A percentile compares a stretch with the other conserved stretches of the same genome.
phyloP scores from a whole-genome alignment of 306 rosid species.

The Lathyrus aphaca region DNA sequence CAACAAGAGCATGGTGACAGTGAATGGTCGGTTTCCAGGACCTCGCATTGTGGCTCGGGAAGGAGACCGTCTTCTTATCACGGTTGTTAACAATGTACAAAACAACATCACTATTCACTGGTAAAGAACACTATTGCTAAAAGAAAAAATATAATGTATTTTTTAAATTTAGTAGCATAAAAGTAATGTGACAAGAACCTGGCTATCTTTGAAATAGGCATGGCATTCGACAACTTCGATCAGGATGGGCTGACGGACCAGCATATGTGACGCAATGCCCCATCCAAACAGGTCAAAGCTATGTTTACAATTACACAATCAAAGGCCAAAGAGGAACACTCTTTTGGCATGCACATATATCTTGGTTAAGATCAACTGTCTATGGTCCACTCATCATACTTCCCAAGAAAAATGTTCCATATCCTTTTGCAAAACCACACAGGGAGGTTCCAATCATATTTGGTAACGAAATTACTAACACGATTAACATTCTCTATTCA shows the following conservation, averaged over 20 bases:
- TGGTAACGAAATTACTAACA: conserved; percentile 31
- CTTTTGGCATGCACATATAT: conserved; percentile 51
- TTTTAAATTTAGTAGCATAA: not conserved
- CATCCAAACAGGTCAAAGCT: conserved; percentile 53
- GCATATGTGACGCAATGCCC: conserved; percentile 50
- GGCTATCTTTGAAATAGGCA: conserved; percentile 53
- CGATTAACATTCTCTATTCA: not conserved
- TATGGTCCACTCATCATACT: conserved; percentile 69
- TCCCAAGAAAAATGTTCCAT: conserved; percentile 56
- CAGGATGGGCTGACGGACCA: conserved; percentile 58
- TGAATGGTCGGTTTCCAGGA: conserved; percentile 76
- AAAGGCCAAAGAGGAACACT: conserved; percentile 80
- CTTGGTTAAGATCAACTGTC: conserved; percentile 57
- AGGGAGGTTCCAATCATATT: conserved; percentile 57
- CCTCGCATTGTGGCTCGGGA: conserved; percentile 76
- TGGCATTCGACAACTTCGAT: conserved; percentile 58
- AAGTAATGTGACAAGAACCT: not conserved
- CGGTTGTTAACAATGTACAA: conserved; percentile 61
- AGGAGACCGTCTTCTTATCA: conserved; percentile 66
- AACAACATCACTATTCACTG: conserved; percentile 69
- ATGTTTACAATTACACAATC: conserved; percentile 73
- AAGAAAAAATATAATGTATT: not conserved
- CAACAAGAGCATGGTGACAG: conserved; percentile 64
- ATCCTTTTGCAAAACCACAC: conserved; percentile 50
- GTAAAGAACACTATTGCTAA: conserved; percentile 38